Conservation (phyloP, 768 basidiomycete genomes). For the Termitomyces heimii region DNA sequence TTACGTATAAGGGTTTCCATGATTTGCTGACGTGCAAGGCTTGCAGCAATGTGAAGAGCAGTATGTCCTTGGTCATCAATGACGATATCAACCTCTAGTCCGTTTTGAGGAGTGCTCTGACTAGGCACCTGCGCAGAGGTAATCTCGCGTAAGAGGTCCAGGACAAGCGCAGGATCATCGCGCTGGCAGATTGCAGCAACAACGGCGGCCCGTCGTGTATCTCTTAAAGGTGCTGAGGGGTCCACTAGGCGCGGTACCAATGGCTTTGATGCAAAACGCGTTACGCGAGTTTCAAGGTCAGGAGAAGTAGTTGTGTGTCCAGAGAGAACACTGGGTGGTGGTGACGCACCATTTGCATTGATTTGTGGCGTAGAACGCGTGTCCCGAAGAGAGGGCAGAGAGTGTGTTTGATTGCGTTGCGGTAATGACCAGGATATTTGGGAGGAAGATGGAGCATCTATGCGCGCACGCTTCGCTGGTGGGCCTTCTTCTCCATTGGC, state of each 20-base stretch:
- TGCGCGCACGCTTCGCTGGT: slow-evolving; percentile 67
- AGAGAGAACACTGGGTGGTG: slow-evolving; percentile 38
- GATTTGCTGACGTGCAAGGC: slow-evolving; percentile 65
- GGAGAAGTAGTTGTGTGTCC: slow-evolving; percentile 27
- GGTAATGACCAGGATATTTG: slow-evolving; percentile 29
- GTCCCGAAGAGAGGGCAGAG: slow-evolving; percentile 17
- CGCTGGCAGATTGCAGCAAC: slow-evolving; percentile 61
- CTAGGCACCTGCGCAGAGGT: slow-evolving; percentile 36
- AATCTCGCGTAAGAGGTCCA: slow-evolving; percentile 64
- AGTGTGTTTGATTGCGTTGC: slow-evolving; percentile 25
- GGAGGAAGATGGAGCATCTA: slow-evolving; percentile 35
- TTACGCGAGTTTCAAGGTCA: slow-evolving; percentile 38
- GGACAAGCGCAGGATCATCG: slow-evolving; percentile 58
- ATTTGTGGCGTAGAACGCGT: slow-evolving; percentile 23
- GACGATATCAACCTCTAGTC: slow-evolving; percentile 72
- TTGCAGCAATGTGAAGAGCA: slow-evolving; percentile 88
- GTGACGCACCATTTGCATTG: slow-evolving; percentile 39
- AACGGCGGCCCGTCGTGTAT: slow-evolving; percentile 54
- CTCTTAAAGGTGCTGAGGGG: slow-evolving; percentile 43
- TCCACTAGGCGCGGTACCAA: slow-evolving; percentile 47
- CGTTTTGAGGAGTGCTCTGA: slow-evolving; percentile 16
- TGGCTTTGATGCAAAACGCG: slow-evolving; percentile 68
- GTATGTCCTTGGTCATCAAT: slow-evolving; percentile 95
- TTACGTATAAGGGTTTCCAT: slow-evolving; percentile 64
- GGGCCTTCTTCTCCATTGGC: slow-evolving; percentile 56